Conservation (phyloP, 495 filamentous ascomycete genomes). For the Trypethelium eluteriae region DNA sequence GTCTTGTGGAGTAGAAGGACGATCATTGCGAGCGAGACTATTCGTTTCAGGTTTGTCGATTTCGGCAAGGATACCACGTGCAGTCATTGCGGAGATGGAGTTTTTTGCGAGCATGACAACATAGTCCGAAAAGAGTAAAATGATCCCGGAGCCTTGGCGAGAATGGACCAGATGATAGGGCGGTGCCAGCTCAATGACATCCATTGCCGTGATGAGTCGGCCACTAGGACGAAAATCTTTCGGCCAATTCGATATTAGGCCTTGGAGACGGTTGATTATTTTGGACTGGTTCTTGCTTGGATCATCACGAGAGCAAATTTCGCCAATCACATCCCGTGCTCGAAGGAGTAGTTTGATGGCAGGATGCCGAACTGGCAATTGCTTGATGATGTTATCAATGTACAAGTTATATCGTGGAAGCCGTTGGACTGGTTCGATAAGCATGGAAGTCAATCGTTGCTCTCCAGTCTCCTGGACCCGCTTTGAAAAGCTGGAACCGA, state of each 20-base stretch:
- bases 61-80: slow-evolving; percentile 72
- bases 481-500: slow-evolving; percentile 69
- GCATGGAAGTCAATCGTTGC: slow-evolving; percentile 78
- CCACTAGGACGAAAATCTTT: slow-evolving; percentile 60
- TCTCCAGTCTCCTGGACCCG: slow-evolving; percentile 78
- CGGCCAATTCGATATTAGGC: slow-evolving; percentile 76
- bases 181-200: slow-evolving; percentile 67
- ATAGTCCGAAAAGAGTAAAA: slow-evolving; percentile 79
- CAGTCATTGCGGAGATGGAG: slow-evolving; percentile 53
- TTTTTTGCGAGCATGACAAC: slow-evolving; percentile 68
- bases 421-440: slow-evolving; percentile 94
- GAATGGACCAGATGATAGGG: slow-evolving; percentile 53
- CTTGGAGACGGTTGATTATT: slow-evolving; percentile 61
- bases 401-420: slow-evolving; percentile 90
- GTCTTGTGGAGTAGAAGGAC: slow-evolving; percentile 46
- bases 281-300: slow-evolving; percentile 57
- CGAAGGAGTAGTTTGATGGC: slow-evolving; percentile 71
- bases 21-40: slow-evolving; percentile 26
- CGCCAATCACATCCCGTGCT: slow-evolving; percentile 82
- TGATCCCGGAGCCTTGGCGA: slow-evolving; percentile 44
- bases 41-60: slow-evolving; percentile 55
- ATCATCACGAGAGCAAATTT: slow-evolving; percentile 85
- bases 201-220: slow-evolving; percentile 74
- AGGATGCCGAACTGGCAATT: slow-evolving; percentile 73
- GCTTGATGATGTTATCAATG: slow-evolving; percentile 86